Conservation (phyloP, 2,329 filamentous ascomycete genomes). For the Fusarium lateritium region DNA sequence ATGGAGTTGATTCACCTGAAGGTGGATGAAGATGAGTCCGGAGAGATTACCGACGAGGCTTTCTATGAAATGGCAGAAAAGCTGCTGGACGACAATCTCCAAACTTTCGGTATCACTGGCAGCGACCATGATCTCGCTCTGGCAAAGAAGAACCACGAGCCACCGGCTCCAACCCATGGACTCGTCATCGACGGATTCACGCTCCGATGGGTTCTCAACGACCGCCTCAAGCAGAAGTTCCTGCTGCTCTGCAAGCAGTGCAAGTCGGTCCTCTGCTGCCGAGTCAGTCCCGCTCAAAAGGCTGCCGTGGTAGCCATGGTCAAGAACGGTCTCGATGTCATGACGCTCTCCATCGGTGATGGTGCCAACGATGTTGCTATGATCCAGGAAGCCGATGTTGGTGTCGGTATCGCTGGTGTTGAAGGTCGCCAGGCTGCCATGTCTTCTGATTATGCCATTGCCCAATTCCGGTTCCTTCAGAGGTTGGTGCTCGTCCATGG, state of each 20-base stretch:
- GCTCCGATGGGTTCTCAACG: constrained; percentile 87
- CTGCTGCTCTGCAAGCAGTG: constrained; percentile 96
- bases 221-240: constrained; percentile 90
- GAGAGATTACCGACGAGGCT: constrained; percentile 62
- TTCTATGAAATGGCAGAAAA: constrained; percentile 73
- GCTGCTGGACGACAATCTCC: constrained; percentile 81
- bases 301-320: constrained; percentile 97
- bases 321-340: constrained; percentile 93
- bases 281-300: constrained; percentile 97
- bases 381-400: constrained; percentile 98
- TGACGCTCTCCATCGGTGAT: constrained; percentile 94
- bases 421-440: constrained; percentile 94
- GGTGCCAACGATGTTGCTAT: constrained; percentile 97
- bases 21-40: constrained; percentile 79
- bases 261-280: constrained; percentile 95
- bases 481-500: constrained; percentile 91
- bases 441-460: constrained; percentile 96
- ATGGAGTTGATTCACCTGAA: constrained; percentile 97
- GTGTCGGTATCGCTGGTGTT: constrained; percentile 93
- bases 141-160: constrained; percentile 86
- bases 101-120: constrained; percentile 83
- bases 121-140: constrained; percentile 86
- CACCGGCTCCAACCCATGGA: constrained; percentile 89
- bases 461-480: constrained; percentile 91
- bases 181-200: constrained; percentile 96